phyloP scores from a whole-genome alignment of 2,329 filamentous ascomycete species.

The Talaromyces sp. region DNA sequence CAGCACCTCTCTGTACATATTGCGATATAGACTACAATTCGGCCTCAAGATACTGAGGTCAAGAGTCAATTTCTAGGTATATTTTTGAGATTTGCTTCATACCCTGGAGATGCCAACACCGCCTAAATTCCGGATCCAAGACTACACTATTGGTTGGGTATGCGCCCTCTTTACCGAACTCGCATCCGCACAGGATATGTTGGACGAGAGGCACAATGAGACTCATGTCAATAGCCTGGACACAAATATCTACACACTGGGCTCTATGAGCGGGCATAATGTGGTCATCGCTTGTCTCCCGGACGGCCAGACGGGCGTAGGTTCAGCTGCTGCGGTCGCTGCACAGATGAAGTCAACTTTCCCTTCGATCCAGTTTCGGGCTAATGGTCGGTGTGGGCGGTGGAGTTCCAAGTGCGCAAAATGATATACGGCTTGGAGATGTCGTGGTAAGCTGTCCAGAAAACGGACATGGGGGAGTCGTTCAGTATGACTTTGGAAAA shows the following conservation, averaged over 20 bases:
- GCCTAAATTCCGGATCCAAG: background rate
- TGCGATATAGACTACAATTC: background rate
- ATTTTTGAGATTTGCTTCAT: background rate
- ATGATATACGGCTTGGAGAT: constrained; percentile 23
- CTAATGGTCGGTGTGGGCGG: constrained; percentile 33
- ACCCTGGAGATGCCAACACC: background rate
- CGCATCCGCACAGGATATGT: background rate
- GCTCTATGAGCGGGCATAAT: background rate
- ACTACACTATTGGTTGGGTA: background rate
- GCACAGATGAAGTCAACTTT: constrained; percentile 28
- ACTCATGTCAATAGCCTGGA: background rate
- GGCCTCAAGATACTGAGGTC: background rate
- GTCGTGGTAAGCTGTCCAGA: constrained; percentile 12
- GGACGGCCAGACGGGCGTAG: background rate
- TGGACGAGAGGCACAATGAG: background rate
- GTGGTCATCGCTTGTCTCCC: background rate
- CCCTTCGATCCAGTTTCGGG: constrained; percentile 21
- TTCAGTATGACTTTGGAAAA: constrained; percentile 5
- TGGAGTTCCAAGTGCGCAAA: constrained; percentile 23
- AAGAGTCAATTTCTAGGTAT: background rate
- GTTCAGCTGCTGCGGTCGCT: constrained; percentile 16
- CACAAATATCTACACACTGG: background rate
- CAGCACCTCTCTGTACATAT: background rate
- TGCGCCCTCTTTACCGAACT: background rate
- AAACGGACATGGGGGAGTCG: background rate